phyloP scores from a whole-genome alignment of 2,329 filamentous ascomycete species.

The Bipolaris victoriae region DNA sequence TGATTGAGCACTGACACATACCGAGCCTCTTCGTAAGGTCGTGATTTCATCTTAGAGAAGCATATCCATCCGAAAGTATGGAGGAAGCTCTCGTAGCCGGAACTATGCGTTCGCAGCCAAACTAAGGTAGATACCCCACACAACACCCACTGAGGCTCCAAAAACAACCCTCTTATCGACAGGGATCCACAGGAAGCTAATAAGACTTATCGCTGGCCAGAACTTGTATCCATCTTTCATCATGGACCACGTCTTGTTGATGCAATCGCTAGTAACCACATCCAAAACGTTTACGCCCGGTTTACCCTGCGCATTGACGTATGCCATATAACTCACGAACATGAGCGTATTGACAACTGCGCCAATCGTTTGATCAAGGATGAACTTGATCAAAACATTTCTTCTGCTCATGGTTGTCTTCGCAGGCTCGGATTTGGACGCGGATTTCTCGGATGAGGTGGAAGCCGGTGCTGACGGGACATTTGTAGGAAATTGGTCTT shows the following conservation, averaged over 20 bases:
- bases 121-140: slow-evolving; percentile 78
- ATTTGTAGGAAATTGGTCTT: slow-evolving; percentile 72
- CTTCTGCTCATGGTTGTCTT: slow-evolving; percentile 56
- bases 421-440: slow-evolving; percentile 35
- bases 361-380: slow-evolving; percentile 72
- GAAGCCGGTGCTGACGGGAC: slow-evolving; percentile 37
- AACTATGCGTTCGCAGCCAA: slow-evolving; percentile 55
- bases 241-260: slow-evolving; percentile 63
- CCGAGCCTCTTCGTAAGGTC: neutral
- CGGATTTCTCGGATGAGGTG: slow-evolving; percentile 35
- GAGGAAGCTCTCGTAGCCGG: neutral
- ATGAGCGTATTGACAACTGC: slow-evolving; percentile 69
- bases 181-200: slow-evolving; percentile 76
- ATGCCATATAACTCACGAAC: slow-evolving; percentile 66
- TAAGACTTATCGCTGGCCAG: slow-evolving; percentile 72
- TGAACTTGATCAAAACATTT: slow-evolving; percentile 71
- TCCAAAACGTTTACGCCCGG: slow-evolving; percentile 42
- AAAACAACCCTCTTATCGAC: slow-evolving; percentile 73
- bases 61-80: neutral
- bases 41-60: neutral
- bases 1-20: neutral
- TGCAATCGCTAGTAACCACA: slow-evolving; percentile 38
- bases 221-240: slow-evolving; percentile 70
- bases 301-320: slow-evolving; percentile 45
- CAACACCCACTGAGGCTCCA: slow-evolving; percentile 72